These are phyloP conservation scores for Thelonectria discophora DNA, from an alignment of 2,329 filamentous ascomycete species.

Conservation along the genomic window DNA sequence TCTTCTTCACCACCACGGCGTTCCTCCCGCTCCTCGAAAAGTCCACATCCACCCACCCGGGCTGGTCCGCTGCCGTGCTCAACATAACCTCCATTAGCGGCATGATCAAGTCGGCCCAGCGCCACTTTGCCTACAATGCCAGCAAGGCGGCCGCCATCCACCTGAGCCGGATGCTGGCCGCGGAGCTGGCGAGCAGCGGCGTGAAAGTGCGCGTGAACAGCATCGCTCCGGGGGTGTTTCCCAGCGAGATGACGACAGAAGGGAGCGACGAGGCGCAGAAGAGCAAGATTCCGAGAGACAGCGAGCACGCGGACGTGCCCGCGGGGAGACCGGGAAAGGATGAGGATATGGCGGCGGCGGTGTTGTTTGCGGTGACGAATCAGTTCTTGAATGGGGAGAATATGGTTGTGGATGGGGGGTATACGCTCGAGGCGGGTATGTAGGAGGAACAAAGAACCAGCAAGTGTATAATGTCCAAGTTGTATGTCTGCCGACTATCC, in stretches of 20 bases:
- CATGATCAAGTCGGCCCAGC: slow-evolving; percentile 68
- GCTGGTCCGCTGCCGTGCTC: slow-evolving; percentile 68
- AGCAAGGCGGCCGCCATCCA: slow-evolving; percentile 73
- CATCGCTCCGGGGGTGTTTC: slow-evolving; percentile 76
- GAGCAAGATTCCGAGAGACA: slow-evolving; percentile 64
- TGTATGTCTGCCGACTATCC: no score
- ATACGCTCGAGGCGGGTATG: slow-evolving; percentile 51
- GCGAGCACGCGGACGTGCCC: slow-evolving; percentile 69
- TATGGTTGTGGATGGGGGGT: slow-evolving; percentile 56
- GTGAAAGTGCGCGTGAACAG: slow-evolving; percentile 75
- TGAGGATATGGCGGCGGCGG: slow-evolving; percentile 74
- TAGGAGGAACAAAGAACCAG: slow-evolving; percentile 25
- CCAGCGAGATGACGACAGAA: slow-evolving; percentile 75
- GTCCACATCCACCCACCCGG: slow-evolving; percentile 51
- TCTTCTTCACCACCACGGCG: slow-evolving; percentile 71
- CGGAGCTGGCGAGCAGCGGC: slow-evolving; percentile 65
- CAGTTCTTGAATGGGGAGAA: slow-evolving; percentile 57
- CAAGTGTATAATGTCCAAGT: no score
- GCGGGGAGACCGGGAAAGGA: slow-evolving; percentile 73
- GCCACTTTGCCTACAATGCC: slow-evolving; percentile 72
- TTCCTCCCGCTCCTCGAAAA: slow-evolving; percentile 70
- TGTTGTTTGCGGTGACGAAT: slow-evolving; percentile 62
- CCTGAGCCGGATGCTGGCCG: slow-evolving; percentile 69
- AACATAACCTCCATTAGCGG: slow-evolving; percentile 76
- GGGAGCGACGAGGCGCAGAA: slow-evolving; percentile 62